A percentile compares a stretch with the other conserved stretches of the same genome.
phyloP scores from a whole-genome alignment of 164 flowering plant species.

The Kalanchoe fedtschenkoi region DNA sequence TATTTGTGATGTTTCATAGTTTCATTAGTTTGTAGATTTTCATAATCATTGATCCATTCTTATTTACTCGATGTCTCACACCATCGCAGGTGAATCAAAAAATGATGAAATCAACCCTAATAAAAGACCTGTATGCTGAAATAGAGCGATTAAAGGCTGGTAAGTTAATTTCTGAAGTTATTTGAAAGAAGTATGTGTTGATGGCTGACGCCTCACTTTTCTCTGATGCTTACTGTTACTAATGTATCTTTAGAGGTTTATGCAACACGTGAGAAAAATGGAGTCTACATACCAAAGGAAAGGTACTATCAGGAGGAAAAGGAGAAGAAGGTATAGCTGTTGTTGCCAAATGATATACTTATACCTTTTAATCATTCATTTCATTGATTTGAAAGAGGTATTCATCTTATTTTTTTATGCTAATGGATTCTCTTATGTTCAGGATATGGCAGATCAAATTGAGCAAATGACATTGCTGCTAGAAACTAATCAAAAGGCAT shows the following conservation, averaged over 20 bases:
- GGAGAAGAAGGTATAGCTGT: constrained; percentile 69
- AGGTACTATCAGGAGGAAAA: constrained; percentile 86
- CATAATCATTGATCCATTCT: not conserved
- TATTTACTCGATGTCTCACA: not conserved
- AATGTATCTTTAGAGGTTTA: constrained; percentile 53
- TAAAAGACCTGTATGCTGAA: constrained; percentile 95
- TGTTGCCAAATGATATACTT: not conserved
- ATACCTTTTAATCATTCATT: not conserved
- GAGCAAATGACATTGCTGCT: constrained; percentile 69
- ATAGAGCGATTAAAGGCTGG: constrained; percentile 93
- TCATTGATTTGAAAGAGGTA: not conserved
- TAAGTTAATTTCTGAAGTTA: constrained; percentile 13
- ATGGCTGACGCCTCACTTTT: not conserved
- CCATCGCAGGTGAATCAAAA: constrained; percentile 75
- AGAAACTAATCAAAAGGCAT: constrained; percentile 76
- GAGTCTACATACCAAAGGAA: constrained; percentile 95
- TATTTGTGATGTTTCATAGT: not conserved
- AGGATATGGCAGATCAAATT: constrained; percentile 96
- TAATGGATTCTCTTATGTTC: not conserved
- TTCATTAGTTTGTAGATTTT: not conserved
- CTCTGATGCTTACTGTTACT: not conserved
- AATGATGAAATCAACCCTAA: constrained; percentile 95
- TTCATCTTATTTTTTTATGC: not conserved
- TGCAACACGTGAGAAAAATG: constrained; percentile 95
- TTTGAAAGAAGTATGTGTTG: not conserved